Evolutionary conservation across 2,329 filamentous ascomycete species (phyloP).

Genomic region (Alternaria longipes): DNA sequence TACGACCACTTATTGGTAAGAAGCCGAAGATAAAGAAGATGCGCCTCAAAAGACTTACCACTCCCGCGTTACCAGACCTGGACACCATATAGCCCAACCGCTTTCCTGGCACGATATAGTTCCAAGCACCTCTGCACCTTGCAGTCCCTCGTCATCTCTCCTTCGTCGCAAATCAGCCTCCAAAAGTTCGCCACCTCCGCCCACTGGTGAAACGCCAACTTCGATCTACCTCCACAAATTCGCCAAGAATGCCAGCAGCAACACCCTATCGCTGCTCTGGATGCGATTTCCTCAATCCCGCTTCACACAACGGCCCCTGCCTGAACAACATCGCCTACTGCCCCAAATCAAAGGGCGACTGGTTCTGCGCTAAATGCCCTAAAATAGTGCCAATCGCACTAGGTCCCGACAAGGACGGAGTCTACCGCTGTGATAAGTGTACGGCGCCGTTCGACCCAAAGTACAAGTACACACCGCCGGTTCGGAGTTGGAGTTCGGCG

Average conservation of each 20-base stretch:
- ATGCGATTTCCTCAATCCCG: background rate
- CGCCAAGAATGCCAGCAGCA: background rate
- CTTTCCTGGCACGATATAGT: too few relatives aligned
- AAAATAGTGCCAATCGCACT: slow-evolving; percentile 1
- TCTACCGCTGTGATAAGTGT: background rate
- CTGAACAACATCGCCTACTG: slow-evolving; percentile 2
- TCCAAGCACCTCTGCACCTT: too few relatives aligned
- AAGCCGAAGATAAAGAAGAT: too few relatives aligned
- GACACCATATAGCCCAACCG: too few relatives aligned
- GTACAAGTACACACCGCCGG: slow-evolving; percentile 4
- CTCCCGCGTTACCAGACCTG: too few relatives aligned
- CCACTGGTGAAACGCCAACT: too few relatives aligned
- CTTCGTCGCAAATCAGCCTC: too few relatives aligned
- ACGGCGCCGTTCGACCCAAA: background rate
- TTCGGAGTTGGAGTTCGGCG: slow-evolving; percentile 1
- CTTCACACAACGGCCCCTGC: background rate
- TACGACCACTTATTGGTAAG: too few relatives aligned
- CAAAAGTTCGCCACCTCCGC: too few relatives aligned
- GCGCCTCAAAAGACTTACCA: too few relatives aligned
- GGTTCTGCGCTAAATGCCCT: slow-evolving; percentile 4
- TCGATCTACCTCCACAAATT: too few relatives aligned
- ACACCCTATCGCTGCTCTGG: background rate
- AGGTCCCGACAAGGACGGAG: background rate
- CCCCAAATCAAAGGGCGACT: slow-evolving; percentile 4
- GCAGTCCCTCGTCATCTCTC: too few relatives aligned